phyloP scores from a whole-genome alignment of 208 protist genomes.

The Crithidia expoeki region DNA sequence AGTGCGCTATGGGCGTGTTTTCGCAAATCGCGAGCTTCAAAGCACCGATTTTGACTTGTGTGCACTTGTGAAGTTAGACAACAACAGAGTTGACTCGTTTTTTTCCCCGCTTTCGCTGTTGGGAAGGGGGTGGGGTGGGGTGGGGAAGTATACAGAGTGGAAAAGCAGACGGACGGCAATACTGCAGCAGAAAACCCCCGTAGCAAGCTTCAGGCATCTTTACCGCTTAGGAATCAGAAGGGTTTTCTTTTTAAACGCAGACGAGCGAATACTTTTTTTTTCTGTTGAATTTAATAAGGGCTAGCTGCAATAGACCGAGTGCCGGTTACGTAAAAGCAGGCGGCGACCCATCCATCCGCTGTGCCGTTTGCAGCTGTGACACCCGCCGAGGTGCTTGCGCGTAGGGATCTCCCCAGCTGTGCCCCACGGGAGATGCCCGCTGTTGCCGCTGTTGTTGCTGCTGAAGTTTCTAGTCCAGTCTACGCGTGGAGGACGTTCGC shows the following conservation, averaged over 20 bases:
- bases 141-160: neutral
- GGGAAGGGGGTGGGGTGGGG: neutral
- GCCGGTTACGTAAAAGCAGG: neutral
- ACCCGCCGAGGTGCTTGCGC: slow-evolving; percentile 8
- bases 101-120: neutral
- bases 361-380: slow-evolving; percentile 21
- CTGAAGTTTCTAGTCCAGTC: neutral
- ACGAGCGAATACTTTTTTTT: too few relatives aligned
- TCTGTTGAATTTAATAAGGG: too few relatives aligned
- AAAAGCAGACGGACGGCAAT: neutral
- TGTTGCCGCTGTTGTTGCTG: neutral
- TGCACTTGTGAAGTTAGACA: too few relatives aligned
- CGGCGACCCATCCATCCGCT: neutral
- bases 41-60: too few relatives aligned
- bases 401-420: neutral
- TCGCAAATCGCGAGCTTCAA: too few relatives aligned
- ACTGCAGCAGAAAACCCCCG: neutral
- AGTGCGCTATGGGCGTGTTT: too few relatives aligned
- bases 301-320: neutral
- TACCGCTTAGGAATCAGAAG: too few relatives aligned
- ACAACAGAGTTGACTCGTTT: too few relatives aligned
- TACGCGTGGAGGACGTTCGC: slow-evolving; percentile 24
- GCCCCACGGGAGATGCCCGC: neutral
- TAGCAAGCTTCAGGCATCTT: too few relatives aligned
- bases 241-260: too few relatives aligned